Evolutionary conservation across 2,329 filamentous ascomycete species (phyloP).

Genomic region (Annulohypoxylon truncatum): DNA sequence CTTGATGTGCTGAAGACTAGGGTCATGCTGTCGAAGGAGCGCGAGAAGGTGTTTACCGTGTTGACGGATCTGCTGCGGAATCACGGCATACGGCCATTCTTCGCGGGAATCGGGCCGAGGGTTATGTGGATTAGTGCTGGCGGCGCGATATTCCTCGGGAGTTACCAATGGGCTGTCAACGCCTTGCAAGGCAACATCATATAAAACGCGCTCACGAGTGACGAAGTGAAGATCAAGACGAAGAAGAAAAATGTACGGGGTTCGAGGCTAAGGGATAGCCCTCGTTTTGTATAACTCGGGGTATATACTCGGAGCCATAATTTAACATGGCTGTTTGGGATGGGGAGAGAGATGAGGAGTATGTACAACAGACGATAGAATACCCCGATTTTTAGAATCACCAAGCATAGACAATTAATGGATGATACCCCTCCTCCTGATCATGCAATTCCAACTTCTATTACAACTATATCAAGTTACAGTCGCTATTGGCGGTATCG

Average conservation of each 20-base stretch:
- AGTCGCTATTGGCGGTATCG: constrained; percentile 35
- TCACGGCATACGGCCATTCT: constrained; percentile 75
- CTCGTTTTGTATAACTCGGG: constrained; percentile 32
- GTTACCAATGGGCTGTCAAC: constrained; percentile 91
- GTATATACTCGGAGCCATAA: constrained; percentile 24
- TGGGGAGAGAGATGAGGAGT: constrained; percentile 9
- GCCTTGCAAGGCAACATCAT: constrained; percentile 62
- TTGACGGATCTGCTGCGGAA: constrained; percentile 72
- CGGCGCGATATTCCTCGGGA: constrained; percentile 93
- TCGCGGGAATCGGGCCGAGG: constrained; percentile 81
- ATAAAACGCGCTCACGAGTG: constrained; percentile 21
- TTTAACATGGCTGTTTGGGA: constrained; percentile 13
- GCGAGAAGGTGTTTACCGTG: constrained; percentile 68
- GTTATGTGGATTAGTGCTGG: constrained; percentile 96
- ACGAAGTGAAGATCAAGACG: neutral
- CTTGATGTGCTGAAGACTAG: constrained; percentile 97
- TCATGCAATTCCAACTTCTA: constrained; percentile 9
- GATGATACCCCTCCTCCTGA: constrained; percentile 45
- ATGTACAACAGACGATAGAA: constrained; percentile 39
- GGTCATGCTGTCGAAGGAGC: constrained; percentile 87
- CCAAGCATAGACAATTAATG: constrained; percentile 41
- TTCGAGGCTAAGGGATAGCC: constrained; percentile 8
- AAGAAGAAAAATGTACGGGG: constrained; percentile 10
- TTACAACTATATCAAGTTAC: constrained; percentile 24
- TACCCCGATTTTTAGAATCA: constrained; percentile 34